Conservation (phyloP, 2,329 filamentous ascomycete genomes). For the Chaetothyriales sp. region DNA sequence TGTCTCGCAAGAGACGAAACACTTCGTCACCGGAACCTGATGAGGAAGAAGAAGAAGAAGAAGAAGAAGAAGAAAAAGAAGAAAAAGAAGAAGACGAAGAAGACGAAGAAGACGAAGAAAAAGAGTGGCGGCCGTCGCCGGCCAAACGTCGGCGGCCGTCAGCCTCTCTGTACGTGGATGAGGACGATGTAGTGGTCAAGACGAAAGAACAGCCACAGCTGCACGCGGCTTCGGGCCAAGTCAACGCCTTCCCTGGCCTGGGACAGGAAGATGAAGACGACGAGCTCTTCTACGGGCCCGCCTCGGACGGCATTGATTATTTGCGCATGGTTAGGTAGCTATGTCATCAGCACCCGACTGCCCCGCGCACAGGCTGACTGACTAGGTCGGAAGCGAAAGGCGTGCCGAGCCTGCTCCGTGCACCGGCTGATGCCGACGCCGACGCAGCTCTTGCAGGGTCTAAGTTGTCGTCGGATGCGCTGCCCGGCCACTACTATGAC, state of each 20-base stretch:
- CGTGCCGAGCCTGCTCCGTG: conserved; percentile 59
- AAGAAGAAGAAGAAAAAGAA: no score
- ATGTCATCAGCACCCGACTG: neutral
- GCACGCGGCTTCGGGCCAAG: conserved; percentile 57
- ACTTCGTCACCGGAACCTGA: conserved; percentile 18
- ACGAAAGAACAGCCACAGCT: conserved; percentile 31
- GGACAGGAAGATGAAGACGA: conserved; percentile 33
- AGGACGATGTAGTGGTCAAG: conserved; percentile 20
- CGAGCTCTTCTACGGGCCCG: conserved; percentile 54
- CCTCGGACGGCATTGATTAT: conserved; percentile 56
- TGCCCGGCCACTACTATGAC: conserved; percentile 54
- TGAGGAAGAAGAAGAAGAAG: no score
- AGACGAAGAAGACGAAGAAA: no score
- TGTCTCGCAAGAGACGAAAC: conserved; percentile 18
- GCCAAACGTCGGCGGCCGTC: neutral
- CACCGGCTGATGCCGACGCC: conserved; percentile 22
- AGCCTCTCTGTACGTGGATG: conserved; percentile 15
- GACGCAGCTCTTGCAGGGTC: neutral
- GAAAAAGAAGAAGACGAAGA: no score
- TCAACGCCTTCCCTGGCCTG: conserved; percentile 55
- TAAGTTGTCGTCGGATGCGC: neutral
- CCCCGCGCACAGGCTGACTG: conserved; percentile 1
- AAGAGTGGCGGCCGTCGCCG: neutral
- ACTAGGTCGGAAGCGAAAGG: conserved; percentile 58
- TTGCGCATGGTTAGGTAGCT: conserved; percentile 57